These are phyloP conservation scores for Hypoxylon sp. DNA, from an alignment of 2,329 filamentous ascomycete genomes.

Conservation along the genomic window DNA sequence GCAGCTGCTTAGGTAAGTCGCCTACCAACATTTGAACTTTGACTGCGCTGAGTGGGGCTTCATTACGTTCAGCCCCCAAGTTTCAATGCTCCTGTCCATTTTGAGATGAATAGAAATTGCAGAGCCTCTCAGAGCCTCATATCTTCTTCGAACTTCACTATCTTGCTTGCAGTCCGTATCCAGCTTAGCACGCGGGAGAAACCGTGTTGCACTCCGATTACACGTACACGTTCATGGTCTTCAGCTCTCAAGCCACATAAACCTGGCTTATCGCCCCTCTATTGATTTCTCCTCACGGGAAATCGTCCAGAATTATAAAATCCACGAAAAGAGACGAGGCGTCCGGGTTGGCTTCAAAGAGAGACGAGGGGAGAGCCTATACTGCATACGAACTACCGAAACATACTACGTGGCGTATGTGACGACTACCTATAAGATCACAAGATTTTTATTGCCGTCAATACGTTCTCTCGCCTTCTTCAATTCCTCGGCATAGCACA, in stretches of 20 bases:
- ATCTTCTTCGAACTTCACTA: neutral
- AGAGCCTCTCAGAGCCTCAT: slow-evolving; percentile 4
- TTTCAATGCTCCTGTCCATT: neutral
- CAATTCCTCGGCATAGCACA: neutral
- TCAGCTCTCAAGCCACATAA: neutral
- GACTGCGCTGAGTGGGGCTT: neutral
- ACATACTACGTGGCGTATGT: neutral
- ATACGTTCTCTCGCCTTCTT: neutral
- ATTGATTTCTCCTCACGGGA: neutral
- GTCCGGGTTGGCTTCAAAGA: neutral
- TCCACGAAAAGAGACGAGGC: neutral
- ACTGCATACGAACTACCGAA: neutral
- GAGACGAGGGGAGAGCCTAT: neutral
- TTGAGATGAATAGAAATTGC: too few relatives aligned
- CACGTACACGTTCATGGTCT: neutral
- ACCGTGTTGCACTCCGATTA: neutral
- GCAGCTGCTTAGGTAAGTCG: neutral
- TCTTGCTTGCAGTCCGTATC: neutral
- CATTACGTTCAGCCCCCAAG: neutral
- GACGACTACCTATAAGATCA: neutral
- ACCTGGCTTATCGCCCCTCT: neutral
- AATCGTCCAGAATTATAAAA: neutral
- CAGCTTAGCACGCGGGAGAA: neutral
- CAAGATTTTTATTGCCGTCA: slow-evolving; percentile 1
- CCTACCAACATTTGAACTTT: neutral